Percentiles rank a stretch among this genome's conserved stretches.
Conservation (phyloP, 2,329 filamentous ascomycete species). For the Venturia carpophila region DNA sequence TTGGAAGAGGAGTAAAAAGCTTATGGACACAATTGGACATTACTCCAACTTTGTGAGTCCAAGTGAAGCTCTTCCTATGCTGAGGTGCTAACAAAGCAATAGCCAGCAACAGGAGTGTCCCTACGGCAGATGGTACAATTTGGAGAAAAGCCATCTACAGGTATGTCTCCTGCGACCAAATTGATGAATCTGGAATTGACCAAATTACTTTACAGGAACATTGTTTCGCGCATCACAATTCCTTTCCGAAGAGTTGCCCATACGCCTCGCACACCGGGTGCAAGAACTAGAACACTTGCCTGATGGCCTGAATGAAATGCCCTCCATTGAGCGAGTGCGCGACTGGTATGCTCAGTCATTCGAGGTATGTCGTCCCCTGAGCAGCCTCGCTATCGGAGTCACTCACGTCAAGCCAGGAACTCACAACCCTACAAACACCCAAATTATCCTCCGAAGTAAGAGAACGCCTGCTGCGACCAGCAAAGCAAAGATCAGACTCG, state of each 20-base stretch:
- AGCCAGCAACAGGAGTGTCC: conserved; percentile 86
- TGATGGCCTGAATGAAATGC: conserved; percentile 96
- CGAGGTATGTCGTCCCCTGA: conserved; percentile 58
- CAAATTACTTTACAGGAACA: conserved; percentile 50
- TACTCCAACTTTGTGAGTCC: conserved; percentile 20
- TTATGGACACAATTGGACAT: conserved; percentile 81
- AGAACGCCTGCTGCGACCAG: conserved; percentile 66
- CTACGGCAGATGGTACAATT: conserved; percentile 99
- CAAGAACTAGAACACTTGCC: conserved; percentile 87
- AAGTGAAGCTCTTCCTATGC: conserved; percentile 21
- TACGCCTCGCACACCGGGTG: conserved; percentile 90
- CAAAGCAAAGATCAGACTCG: conserved; percentile 48
- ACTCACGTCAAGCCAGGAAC: conserved; percentile 57
- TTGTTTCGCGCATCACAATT: conserved; percentile 97
- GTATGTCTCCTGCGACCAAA: conserved; percentile 44
- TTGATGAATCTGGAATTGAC: not conserved
- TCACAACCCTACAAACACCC: conserved; percentile 77
- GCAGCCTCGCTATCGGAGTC: not conserved
- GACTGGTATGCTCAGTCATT: conserved; percentile 99
- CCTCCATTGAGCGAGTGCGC: conserved; percentile 86
- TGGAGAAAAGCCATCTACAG: conserved; percentile 84
- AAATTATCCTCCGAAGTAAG: conserved; percentile 66
- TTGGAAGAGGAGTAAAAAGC: conserved; percentile 81
- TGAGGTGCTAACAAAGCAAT: conserved; percentile 13
- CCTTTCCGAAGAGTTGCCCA: conserved; percentile 94